These are phyloP conservation scores for Eustoma russellianum DNA, from an alignment of 257 asterid genomes.

Conservation along the genomic window DNA sequence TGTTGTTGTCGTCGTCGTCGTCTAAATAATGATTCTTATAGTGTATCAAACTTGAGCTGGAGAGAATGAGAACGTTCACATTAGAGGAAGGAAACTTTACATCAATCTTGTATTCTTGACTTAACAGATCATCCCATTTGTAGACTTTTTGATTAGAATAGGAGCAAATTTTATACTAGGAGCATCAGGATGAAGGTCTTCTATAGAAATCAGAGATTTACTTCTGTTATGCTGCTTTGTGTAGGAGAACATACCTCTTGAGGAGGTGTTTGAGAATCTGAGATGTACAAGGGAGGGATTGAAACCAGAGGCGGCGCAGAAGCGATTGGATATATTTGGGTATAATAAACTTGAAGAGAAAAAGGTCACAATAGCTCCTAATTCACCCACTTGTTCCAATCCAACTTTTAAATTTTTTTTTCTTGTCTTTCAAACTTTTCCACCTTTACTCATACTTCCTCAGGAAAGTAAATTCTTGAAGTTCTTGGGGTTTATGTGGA, in stretches of 20 bases:
- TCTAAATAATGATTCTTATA: too few relatives aligned
- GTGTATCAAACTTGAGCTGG: too few relatives aligned
- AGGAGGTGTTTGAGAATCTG: conserved; percentile 38
- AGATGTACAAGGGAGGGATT: conserved; percentile 36
- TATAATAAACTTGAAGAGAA: conserved; percentile 50
- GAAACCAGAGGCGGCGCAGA: conserved; percentile 22
- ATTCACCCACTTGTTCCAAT: background rate
- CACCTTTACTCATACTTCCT: background rate
- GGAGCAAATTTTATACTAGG: too few relatives aligned
- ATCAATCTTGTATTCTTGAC: too few relatives aligned
- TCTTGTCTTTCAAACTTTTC: background rate
- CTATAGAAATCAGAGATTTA: too few relatives aligned
- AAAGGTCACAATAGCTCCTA: conserved; percentile 17
- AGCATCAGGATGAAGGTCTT: too few relatives aligned
- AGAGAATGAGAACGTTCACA: too few relatives aligned
- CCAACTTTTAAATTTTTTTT: too few relatives aligned
- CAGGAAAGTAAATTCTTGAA: conserved; percentile 47
- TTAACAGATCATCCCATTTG: too few relatives aligned
- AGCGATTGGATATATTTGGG: conserved; percentile 34
- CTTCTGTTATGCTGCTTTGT: conserved; percentile 3
- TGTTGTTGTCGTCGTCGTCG: too few relatives aligned
- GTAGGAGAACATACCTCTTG: conserved; percentile 47
- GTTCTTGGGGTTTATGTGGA: conserved; percentile 64
- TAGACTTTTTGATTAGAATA: too few relatives aligned
- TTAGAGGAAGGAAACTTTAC: too few relatives aligned